Evolutionary conservation across 805 yeast genomes (phyloP).

Genomic region (Kodamaea kakaduensis): DNA sequence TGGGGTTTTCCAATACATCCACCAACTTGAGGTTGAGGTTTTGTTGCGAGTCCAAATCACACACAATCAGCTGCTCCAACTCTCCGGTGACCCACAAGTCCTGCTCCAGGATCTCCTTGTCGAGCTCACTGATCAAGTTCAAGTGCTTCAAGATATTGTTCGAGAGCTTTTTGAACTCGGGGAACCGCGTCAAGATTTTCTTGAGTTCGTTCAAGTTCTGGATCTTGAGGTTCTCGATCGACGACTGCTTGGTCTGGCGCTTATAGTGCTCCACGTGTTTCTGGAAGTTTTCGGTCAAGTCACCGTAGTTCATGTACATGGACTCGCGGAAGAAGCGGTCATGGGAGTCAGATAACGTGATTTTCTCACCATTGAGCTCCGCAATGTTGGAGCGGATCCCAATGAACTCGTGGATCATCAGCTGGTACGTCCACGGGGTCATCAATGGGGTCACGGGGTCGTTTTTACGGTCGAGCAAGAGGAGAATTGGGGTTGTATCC

Average conservation of each 20-base stretch:
- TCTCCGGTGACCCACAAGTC: conserved; percentile 85
- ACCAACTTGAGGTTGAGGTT: conserved; percentile 50
- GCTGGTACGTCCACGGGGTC: conserved; percentile 96
- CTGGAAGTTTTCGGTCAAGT: conserved; percentile 83
- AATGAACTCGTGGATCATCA: conserved; percentile 91
- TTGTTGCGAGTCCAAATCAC: conserved; percentile 39
- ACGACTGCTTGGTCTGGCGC: conserved; percentile 66
- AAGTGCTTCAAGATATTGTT: conserved; percentile 90
- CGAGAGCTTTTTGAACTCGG: conserved; percentile 86
- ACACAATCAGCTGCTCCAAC: conserved; percentile 79
- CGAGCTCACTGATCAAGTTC: conserved; percentile 82
- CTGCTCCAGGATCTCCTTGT: conserved; percentile 58
- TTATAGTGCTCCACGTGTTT: conserved; percentile 81
- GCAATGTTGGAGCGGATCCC: conserved; percentile 82
- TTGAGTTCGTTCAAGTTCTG: conserved; percentile 83
- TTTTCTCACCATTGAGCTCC: conserved; percentile 45
- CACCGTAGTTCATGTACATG: conserved; percentile 91
- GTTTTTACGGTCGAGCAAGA: conserved; percentile 76
- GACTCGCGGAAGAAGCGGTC: conserved; percentile 77
- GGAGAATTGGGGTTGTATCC: conserved; percentile 69
- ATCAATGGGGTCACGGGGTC: conserved; percentile 93
- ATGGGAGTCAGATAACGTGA: conserved; percentile 52
- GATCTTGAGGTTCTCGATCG: conserved; percentile 53
- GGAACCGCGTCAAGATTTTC: conserved; percentile 84
- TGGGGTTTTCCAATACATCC: conserved; percentile 42